Evolutionary conservation across 2,329 filamentous ascomycete species (phyloP).

Genomic region (Colletotrichum higginsianum): DNA sequence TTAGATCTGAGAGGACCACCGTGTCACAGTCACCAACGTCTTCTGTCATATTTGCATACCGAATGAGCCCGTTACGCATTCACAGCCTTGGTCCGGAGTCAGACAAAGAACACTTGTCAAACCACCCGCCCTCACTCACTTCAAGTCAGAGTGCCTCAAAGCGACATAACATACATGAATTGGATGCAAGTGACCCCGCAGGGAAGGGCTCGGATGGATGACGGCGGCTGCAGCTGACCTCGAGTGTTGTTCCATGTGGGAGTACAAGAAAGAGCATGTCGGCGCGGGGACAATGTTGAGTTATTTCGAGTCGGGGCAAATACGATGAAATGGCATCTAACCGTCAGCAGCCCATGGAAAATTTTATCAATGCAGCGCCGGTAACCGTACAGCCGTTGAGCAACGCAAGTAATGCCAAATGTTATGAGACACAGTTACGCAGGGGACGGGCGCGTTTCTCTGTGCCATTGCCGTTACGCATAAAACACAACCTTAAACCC

Average conservation of each 20-base stretch:
- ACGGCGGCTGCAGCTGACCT: constrained; percentile 10
- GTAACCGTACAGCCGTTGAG: background rate
- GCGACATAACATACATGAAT: background rate
- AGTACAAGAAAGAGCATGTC: constrained; percentile 1
- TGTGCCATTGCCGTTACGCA: background rate
- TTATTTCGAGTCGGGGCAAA: background rate
- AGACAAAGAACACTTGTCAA: background rate
- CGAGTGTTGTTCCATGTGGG: constrained; percentile 14
- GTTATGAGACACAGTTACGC: background rate
- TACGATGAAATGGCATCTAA: background rate
- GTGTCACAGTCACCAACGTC: background rate
- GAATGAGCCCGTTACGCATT: background rate
- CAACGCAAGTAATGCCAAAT: background rate
- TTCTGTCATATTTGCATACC: background rate
- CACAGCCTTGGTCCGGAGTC: background rate
- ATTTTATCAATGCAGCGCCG: background rate
- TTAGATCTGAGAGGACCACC: background rate
- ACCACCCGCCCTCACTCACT: background rate
- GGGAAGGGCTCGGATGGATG: background rate
- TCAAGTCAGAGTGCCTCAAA: background rate
- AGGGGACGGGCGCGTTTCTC: background rate
- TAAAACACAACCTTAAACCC: background rate
- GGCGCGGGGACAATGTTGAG: background rate
- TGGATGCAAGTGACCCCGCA: background rate
- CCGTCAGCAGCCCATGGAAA: background rate